Evolutionary conservation across 179 eudicot genomes (phyloP), one percentile per base, ranked within the genome.

Genomic region (Patellifolia procumbens): DNA sequence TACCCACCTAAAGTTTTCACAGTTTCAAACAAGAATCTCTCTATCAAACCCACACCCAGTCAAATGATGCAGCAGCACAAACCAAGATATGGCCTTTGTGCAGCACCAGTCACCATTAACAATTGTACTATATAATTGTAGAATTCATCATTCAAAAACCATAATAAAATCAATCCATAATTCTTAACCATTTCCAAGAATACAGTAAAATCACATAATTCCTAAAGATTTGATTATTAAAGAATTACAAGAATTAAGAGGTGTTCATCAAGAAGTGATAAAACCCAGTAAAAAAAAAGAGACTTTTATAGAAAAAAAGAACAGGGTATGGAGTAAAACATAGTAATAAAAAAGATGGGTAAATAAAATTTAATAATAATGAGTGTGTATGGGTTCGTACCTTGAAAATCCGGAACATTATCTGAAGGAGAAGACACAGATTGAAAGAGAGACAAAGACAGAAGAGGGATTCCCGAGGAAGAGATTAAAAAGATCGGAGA

Each of bases 1-100:
- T 66, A 82, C 81, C 88, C 86, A 86, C 88, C 87, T 77, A 87
- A 86, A 89, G 85, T 85, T 81, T 78, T 56, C 90, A 83, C 82
- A 84, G 80, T 81, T 87, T 85, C 84, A 89, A 83, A 83, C 76
- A 81, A 86, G 93, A 83, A 86, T 90, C 87, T 65, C 28, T 61
- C 64, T n/a, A 70, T 74, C 81, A 80, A 74, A 75, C 74, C 73
- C 81, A 58, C 60, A 63, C 16, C 6, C 20, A 60, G 20, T 59
- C 34, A 59, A 20, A 19, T 22, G 28, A 60, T 60, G 64, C 28
- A 8, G 64, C 64, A 29, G 1, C n/a, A n/a, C n/a, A n/a, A n/a
- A n/a, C n/a, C n/a, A 12, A 28, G 7, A 34, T 34, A 34, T 35
- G 24, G 52, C 45, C n/a, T n/a, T n/a, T n/a, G n/a, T n/a, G 45